Base-by-base conservation (phyloP, 148 eudicot genomes). In the Arctostaphylos glauca region DNA sequence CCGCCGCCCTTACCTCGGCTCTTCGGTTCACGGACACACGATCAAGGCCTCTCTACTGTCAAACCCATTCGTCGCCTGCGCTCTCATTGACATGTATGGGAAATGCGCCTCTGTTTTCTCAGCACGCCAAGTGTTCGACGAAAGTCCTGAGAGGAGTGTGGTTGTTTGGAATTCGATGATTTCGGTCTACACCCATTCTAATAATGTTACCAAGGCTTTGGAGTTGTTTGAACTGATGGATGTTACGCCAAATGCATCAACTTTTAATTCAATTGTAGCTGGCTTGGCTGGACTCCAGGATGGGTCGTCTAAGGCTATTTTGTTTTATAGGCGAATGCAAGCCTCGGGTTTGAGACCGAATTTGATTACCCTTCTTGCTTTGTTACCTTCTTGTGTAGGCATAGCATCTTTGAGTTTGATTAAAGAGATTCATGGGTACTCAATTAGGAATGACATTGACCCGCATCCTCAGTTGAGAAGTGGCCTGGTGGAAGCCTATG, bases 111-210 rank as follows among this genome's bases (percentile, higher is more conserved):
- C 90, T 0, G n/a, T 88, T 70, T 1, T 18, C 2, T 77, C 25
- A 38, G 91, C 93, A 80, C 90, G 89, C 72, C 54, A 79, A 59
- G 0, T 90, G 84, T 90, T 90, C 79, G 93, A 89, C 10, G 91
- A 90, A 86, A 86, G 80, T 47, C 84, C 84, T n/a, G 83, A 78
- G 0, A 81, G 86, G 78, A 90, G 80, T 72, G 88, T 81, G 15
- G 89, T 90, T 52, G 91, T 89, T 12, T 90, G 91, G 91, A 90
- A 90, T 78, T 84, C 89, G 0, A 89, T 90, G 89, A 86, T 90
- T n/a, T 90, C 91, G 2, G 66, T 89, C 0, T 87, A 89, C 83
- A 76, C 87, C 1, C 87, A 82, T 50, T 81, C 83, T 82, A 67
- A 78, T 80, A 59, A 83, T 80, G 81, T 86, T 38, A 43, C 78